Percentiles rank a stretch among this genome's conserved stretches.
Evolutionary conservation across 768 basidiomycete species (phyloP).

Genomic region (Rhizopogon vinicolor): DNA sequence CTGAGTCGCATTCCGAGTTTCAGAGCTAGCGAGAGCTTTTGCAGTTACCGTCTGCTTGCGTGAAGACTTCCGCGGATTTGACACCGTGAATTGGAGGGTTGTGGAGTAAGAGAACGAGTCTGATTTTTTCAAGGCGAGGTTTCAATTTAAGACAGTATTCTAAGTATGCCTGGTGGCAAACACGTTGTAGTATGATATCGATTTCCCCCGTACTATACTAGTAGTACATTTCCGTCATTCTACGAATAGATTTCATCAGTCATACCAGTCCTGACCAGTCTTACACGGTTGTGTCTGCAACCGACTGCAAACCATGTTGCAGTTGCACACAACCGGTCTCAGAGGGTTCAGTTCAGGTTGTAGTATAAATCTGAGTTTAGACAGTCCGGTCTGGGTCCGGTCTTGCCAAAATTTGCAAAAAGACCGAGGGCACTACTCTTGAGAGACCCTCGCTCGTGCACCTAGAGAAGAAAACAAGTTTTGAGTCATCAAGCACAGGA

Average conservation of each 20-base stretch:
- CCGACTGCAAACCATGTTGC: too few species aligned
- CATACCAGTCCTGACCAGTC: too few species aligned
- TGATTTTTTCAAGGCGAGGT: neutral
- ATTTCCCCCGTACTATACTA: too few species aligned
- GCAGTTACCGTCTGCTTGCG: neutral
- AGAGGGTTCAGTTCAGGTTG: neutral
- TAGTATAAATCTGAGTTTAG: neutral
- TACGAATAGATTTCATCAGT: too few species aligned
- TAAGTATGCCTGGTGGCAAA: neutral
- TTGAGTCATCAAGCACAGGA: conserved; percentile 22
- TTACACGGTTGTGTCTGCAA: too few species aligned
- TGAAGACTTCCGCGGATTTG: neutral
- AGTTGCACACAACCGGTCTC: too few species aligned
- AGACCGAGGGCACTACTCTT: conserved; percentile 50
- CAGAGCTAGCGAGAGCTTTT: neutral
- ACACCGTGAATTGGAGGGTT: neutral
- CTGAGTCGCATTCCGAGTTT: too few species aligned
- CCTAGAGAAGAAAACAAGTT: conserved; percentile 48
- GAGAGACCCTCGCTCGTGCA: conserved; percentile 45
- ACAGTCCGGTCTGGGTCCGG: too few species aligned
- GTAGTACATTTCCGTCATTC: too few species aligned
- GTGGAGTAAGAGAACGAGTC: neutral
- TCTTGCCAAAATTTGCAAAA: too few species aligned
- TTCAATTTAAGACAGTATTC: neutral
- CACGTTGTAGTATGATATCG: neutral